These are phyloP conservation scores for Sporobolomyces pararoseus DNA, from an alignment of 768 basidiomycete species.

Conservation along the genomic window DNA sequence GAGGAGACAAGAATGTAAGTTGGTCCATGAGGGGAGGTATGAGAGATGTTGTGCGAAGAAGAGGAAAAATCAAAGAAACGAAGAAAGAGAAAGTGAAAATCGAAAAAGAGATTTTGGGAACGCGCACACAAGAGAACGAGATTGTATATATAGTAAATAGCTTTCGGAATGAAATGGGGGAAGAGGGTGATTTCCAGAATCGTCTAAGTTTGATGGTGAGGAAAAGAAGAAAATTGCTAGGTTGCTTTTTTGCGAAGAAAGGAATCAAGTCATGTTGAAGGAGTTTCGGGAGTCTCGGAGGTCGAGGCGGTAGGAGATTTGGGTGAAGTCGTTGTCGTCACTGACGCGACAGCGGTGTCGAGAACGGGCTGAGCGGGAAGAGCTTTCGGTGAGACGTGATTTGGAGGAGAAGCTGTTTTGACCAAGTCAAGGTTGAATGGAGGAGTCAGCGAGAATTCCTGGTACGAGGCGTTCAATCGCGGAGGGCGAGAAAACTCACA, in stretches of 20 bases:
- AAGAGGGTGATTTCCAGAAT: not conserved
- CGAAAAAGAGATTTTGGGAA: not conserved
- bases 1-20: too few relatives aligned
- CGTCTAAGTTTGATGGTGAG: not conserved
- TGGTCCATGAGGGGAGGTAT: too few relatives aligned
- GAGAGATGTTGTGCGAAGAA: too few relatives aligned
- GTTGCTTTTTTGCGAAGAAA: not conserved
- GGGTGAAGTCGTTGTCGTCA: not conserved
- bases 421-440: not conserved
- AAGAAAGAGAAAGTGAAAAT: not conserved
- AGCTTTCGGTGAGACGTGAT: conserved; percentile 24
- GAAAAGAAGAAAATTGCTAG: not conserved
- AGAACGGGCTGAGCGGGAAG: conserved; percentile 19
- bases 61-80: not conserved
- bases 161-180: too few relatives aligned
- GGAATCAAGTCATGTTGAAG: not conserved
- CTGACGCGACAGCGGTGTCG: conserved; percentile 23
- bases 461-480: too few relatives aligned
- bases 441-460: too few relatives aligned
- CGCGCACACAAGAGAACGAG: not conserved
- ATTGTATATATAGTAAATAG: too few relatives aligned
- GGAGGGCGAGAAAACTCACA: not conserved
- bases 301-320: not conserved
- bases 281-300: not conserved
- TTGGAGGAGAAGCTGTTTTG: conserved; percentile 8